These are phyloP conservation scores for Graphiopsis chlorocephala DNA, from an alignment of 2,329 filamentous ascomycete species.

Conservation along the genomic window DNA sequence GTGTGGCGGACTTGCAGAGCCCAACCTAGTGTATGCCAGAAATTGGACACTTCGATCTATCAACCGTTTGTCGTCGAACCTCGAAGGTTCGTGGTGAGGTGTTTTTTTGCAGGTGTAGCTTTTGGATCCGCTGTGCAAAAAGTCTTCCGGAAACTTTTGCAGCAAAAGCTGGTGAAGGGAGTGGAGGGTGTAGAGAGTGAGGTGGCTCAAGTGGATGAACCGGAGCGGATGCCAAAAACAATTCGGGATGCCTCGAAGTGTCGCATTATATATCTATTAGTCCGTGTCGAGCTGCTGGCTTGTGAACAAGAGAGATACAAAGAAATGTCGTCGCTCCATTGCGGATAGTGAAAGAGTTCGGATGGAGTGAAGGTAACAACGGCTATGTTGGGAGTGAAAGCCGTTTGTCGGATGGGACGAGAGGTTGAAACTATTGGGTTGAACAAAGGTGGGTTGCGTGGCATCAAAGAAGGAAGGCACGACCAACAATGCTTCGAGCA, in stretches of 20 bases:
- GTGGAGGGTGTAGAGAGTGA: not conserved
- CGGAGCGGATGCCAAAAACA: not conserved
- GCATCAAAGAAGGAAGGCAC: not conserved
- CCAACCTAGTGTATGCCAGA: too few relatives aligned
- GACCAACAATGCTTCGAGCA: not conserved
- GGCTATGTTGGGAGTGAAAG: constrained; percentile 2
- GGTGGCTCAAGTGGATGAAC: not conserved
- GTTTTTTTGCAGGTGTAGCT: not conserved
- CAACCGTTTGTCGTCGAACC: too few relatives aligned
- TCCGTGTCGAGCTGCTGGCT: not conserved
- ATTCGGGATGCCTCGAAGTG: not conserved
- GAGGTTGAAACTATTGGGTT: not conserved
- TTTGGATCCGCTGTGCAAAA: not conserved
- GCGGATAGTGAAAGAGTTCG: not conserved
- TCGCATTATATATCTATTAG: not conserved
- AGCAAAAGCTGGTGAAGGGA: not conserved
- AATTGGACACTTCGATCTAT: too few relatives aligned
- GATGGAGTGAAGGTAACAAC: not conserved
- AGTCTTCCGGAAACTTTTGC: constrained; percentile 2
- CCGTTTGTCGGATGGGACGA: not conserved
- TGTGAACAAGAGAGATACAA: not conserved
- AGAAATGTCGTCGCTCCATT: not conserved
- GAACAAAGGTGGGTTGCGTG: not conserved
- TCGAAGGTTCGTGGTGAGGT: not conserved
- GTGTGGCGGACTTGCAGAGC: too few relatives aligned